Base-by-base conservation (phyloP, 1,284 basidiomycete species). In the Ustilago hordei region DNA sequence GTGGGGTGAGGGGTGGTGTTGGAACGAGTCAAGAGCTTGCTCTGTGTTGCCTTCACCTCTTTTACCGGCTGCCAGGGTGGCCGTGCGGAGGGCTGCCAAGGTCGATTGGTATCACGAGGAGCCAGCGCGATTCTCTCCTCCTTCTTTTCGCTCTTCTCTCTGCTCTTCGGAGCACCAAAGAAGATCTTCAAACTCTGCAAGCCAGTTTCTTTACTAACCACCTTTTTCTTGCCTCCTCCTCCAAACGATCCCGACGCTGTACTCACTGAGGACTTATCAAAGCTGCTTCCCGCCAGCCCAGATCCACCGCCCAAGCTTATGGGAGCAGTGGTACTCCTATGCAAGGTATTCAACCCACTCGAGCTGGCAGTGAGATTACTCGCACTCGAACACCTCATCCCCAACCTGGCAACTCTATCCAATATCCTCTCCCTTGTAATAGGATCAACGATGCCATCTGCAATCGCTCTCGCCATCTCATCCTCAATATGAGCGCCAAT, bases 371-470 rank as follows among this genome's bases (percentile, higher is more conserved):
- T 56, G 1, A 72, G 32, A 34, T 64, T 64, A n/a, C 59, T 57
- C 13, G 41, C 64, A 19, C 63, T 69, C 34, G 53, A 64, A 45
- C 69, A 66, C 15, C 75, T 54, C 15, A 50, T 11, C 7, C 39
- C 34, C 4, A 69, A 31, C 15, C 69, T 73, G 0, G 71, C 60
- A 34, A 61, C 41, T 2, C 72, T 55, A 45, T 78, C 76, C 35
- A 70, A 63, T 19, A 97, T 94, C 1, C 91, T 90, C 53, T 89
- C 82, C 34, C 90, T 88, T 9, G 91, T 91, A 59, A 92, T 90
- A 3, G 95, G 95, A 86, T 95, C 92, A 36, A 91, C 84, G 69
- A 93, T 90, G 2, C 95, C 95, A 32, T 86, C 75, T 0, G 94
- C 94, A 45, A 98, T 88, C 47, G 89, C 88, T 82, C 89, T 79